Conservation (phyloP, 441 rosid species). For the Adansonia madagascariensis region DNA sequence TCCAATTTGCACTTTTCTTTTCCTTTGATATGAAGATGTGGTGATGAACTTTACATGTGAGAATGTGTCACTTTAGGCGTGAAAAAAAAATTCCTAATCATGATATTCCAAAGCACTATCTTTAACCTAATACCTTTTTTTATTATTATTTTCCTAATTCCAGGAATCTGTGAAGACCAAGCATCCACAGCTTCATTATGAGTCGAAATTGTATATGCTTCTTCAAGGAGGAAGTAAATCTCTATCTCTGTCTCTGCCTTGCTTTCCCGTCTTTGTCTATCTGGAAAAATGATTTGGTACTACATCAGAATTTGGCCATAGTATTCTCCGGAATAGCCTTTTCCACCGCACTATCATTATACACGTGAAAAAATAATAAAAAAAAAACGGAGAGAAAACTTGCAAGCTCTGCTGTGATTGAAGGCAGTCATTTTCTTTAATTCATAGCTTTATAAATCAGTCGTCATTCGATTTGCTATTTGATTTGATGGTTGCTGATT, state of each 20-base stretch:
- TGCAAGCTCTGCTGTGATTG: not conserved
- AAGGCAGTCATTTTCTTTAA: conserved; percentile 2
- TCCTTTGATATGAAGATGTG: not conserved
- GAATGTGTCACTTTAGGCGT: not conserved
- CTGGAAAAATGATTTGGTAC: not conserved
- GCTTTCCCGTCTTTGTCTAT: not conserved
- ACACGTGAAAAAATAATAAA: not conserved
- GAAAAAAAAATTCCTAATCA: not conserved
- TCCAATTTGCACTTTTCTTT: not conserved
- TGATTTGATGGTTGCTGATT: conserved; percentile 4
- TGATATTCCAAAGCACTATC: not conserved
- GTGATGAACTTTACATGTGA: not conserved
- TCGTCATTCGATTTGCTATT: not conserved
- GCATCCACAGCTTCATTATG: conserved; percentile 23
- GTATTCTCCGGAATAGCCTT: not conserved
- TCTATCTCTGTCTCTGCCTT: not conserved
- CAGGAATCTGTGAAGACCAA: conserved; percentile 20
- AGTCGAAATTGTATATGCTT: conserved; percentile 24
- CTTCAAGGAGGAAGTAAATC: conserved; percentile 24
- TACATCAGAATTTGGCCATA: not conserved
- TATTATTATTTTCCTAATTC: not conserved
- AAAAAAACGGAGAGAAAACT: not conserved
- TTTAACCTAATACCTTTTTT: not conserved
- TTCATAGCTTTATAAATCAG: not conserved
- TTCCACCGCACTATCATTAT: not conserved